Base-by-base conservation (phyloP, 179 eudicot genomes). In the Spergularia azorica region DNA sequence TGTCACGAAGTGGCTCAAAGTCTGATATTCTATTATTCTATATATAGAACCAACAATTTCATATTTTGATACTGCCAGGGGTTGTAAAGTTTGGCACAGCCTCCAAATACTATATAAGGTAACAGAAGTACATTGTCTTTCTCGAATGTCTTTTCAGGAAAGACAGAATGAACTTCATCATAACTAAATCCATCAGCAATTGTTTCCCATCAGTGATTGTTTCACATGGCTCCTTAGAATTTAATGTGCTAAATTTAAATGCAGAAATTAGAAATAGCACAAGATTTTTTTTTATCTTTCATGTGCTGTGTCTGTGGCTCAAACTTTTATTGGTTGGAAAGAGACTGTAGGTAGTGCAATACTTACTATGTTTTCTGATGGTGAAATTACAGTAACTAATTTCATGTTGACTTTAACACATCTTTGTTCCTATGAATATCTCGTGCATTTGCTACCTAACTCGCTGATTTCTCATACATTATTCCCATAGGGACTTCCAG, bases 401-500 rank as follows among this genome's bases (percentile, higher is more conserved):
- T 20, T 71, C 21, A n/a, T 70, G 17, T 9, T 43, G 46, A 12
- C 21, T 48, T 36, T 43, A 17, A 60, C 74, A 61, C 55, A 14
- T 63, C 17, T n/a, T 5, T 66, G n/a, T 12, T 21, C 15, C 2
- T 60, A 18, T 75, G 26, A 54, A 26, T 55, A 16, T 70, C 26
- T 75, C 16, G 46, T 16, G 11, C 12, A 43, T 36, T 11, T 39
- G 57, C 50, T 3, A n/a, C 32, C 32, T 77, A 12, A 16, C 15
- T 76, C 48, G 43, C 3, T 74, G 51, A 63, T 64, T 75, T 81
- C 21, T 74, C 50, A 55, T 43, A 14, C 46, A 63, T 71, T 74
- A 15, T 65, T 60, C 70, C 56, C 85, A 80, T 88, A 96, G 99
- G 99, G 93, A 93, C 81, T 94, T 96, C 79, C 87, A 88, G 71